phyloP scores from a whole-genome alignment of 1,284 basidiomycete genomes.

The Trichosporon inkin region DNA sequence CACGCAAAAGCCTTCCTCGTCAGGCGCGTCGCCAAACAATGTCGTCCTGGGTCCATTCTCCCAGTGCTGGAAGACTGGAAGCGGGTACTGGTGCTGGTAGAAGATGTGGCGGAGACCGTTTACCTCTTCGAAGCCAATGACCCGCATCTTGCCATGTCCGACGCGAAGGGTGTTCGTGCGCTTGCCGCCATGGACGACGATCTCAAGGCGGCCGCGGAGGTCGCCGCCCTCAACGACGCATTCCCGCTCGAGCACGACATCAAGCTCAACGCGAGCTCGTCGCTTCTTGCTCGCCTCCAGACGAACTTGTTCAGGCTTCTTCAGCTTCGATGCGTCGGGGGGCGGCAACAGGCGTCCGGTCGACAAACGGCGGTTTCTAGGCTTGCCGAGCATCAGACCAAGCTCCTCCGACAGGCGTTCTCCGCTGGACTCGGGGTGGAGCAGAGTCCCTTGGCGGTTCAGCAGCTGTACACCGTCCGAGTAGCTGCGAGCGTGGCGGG shows the following conservation, averaged over 20 bases:
- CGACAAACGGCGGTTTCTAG: conserved; percentile 32
- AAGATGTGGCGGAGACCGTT: conserved; percentile 69
- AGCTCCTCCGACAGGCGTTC: conserved; percentile 45
- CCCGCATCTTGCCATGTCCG: conserved; percentile 72
- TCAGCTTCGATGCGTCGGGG: conserved; percentile 18
- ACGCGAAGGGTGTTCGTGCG: conserved; percentile 64
- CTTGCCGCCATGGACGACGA: conserved; percentile 62
- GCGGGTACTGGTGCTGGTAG: conserved; percentile 68
- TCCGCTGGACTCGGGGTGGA: conserved; percentile 42
- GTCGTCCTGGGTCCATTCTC: conserved; percentile 45
- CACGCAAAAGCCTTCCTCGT: conserved; percentile 66
- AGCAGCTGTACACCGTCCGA: conserved; percentile 45
- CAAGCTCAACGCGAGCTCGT: conserved; percentile 76
- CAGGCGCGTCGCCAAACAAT: conserved; percentile 58
- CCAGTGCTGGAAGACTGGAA: conserved; percentile 55
- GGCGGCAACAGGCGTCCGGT: conserved; percentile 41
- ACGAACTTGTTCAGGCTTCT: conserved; percentile 34
- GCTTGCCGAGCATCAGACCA: conserved; percentile 44
- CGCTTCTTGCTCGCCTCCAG: conserved; percentile 60
- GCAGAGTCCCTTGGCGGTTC: conserved; percentile 45
- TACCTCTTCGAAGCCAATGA: conserved; percentile 75
- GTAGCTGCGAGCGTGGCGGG: conserved; percentile 29
- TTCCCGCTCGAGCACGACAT: conserved; percentile 72
- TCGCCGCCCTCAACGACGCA: conserved; percentile 76
- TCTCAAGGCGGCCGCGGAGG: conserved; percentile 67